These are phyloP conservation scores for Saccharomycopsis olivae DNA, from an alignment of 805 yeast genomes.

Conservation along the genomic window DNA sequence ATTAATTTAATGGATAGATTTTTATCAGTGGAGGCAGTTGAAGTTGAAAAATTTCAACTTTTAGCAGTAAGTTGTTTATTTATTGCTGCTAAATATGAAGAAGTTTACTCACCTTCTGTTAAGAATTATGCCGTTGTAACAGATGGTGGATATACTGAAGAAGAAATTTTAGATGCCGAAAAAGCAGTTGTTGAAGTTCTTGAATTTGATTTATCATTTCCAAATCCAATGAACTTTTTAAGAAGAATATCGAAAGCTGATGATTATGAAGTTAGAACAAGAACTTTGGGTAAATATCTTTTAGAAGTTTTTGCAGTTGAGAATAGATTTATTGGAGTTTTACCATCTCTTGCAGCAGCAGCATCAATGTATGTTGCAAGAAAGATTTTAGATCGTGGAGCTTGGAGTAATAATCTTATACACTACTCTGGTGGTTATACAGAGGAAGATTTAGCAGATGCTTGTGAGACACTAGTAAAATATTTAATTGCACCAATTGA, in stretches of 20 bases:
- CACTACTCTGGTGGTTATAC: slow-evolving; percentile 90
- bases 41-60: slow-evolving; percentile 71
- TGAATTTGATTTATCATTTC: slow-evolving; percentile 68
- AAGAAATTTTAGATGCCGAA: slow-evolving; percentile 77
- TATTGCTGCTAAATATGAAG: slow-evolving; percentile 90
- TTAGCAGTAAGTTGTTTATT: slow-evolving; percentile 79
- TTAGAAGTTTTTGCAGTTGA: slow-evolving; percentile 72
- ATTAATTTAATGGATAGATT: slow-evolving; percentile 83
- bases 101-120: slow-evolving; percentile 79
- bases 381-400: slow-evolving; percentile 52
- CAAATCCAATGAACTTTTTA: slow-evolving; percentile 84
- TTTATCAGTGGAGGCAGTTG: slow-evolving; percentile 62
- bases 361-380: slow-evolving; percentile 81
- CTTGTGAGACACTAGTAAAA: slow-evolving; percentile 64
- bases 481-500: slow-evolving; percentile 71
- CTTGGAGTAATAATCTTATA: slow-evolving; percentile 79
- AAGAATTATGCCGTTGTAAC: slow-evolving; percentile 80
- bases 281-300: slow-evolving; percentile 78
- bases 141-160: slow-evolving; percentile 74
- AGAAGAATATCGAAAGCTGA: slow-evolving; percentile 87
- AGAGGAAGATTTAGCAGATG: slow-evolving; percentile 59
- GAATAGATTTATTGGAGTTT: slow-evolving; percentile 57
- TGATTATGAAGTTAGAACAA: slow-evolving; percentile 71
- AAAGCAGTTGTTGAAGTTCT: slow-evolving; percentile 62
- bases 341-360: slow-evolving; percentile 77